phyloP scores from a whole-genome alignment of 352 stramenopile genomes.

The Globisporangium rhizosaccharum region DNA sequence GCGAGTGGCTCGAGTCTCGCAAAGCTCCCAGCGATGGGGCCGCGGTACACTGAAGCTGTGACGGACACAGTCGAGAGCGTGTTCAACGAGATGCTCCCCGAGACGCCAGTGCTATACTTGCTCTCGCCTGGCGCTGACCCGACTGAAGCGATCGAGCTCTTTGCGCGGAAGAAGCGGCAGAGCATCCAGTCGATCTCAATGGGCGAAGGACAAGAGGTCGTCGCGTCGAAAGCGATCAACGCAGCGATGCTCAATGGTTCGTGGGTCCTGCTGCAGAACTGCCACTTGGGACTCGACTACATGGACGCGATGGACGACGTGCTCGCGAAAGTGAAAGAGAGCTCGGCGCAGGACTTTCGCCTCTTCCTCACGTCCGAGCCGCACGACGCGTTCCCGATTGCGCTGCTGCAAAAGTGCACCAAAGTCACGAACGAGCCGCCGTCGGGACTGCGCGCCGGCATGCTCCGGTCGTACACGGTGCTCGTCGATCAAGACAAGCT shows the following conservation, averaged over 20 bases:
- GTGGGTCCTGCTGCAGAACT: constrained; percentile 82
- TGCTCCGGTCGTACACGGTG: constrained; percentile 70
- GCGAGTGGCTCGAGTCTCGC: constrained; percentile 20
- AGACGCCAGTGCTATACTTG: constrained; percentile 68
- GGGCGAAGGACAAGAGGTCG: constrained; percentile 66
- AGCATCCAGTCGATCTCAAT: constrained; percentile 71
- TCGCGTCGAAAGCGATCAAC: constrained; percentile 48
- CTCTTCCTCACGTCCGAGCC: constrained; percentile 75
- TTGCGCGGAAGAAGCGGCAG: constrained; percentile 64
- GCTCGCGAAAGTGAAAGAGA: constrained; percentile 35
- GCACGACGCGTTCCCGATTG: constrained; percentile 55
- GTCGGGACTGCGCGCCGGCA: constrained; percentile 53
- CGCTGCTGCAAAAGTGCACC: constrained; percentile 53
- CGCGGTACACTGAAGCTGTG: constrained; percentile 53
- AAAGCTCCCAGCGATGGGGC: constrained; percentile 54
- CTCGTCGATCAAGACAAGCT: constrained; percentile 78
- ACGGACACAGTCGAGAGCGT: constrained; percentile 73
- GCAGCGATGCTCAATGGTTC: constrained; percentile 64
- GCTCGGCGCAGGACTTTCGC: constrained; percentile 42
- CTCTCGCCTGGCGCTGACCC: constrained; percentile 66
- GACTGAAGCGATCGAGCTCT: constrained; percentile 65
- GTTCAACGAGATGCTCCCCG: constrained; percentile 53
- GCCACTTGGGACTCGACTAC: constrained; percentile 61
- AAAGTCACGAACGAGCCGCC: constrained; percentile 82
- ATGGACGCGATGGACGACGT: constrained; percentile 60